Conservation (phyloP, 2,329 filamentous ascomycete species). For the Ophiostoma perfectum region DNA sequence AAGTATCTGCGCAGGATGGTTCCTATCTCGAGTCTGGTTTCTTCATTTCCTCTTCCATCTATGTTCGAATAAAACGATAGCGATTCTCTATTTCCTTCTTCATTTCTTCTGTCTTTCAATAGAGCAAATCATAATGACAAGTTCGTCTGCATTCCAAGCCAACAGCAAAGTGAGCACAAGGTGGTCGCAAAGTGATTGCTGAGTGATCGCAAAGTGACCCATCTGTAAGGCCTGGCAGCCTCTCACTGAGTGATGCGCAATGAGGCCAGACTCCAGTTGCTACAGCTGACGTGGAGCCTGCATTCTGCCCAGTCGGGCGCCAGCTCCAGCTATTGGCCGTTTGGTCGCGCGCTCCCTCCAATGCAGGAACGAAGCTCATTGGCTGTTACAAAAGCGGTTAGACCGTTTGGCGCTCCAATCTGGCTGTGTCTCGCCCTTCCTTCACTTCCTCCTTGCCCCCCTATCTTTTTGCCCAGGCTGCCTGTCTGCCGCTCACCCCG, state of each 20-base stretch:
- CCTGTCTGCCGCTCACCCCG: constrained; percentile 2
- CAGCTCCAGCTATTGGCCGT: too few species aligned
- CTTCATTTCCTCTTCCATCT: neutral
- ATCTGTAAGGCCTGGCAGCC: neutral
- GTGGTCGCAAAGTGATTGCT: neutral
- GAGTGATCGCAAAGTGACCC: neutral
- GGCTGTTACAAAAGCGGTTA: neutral
- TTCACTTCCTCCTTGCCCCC: neutral
- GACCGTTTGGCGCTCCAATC: neutral
- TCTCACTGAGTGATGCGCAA: neutral
- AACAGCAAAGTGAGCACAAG: neutral
- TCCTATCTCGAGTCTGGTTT: neutral
- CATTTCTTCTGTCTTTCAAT: neutral
- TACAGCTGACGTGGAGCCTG: constrained; percentile 10
- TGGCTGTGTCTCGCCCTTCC: neutral
- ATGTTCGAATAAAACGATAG: neutral
- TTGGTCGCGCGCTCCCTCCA: neutral
- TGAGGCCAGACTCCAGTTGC: constrained; percentile 9
- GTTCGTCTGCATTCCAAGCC: neutral
- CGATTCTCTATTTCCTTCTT: neutral
- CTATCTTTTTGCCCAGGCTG: neutral
- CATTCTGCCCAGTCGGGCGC: neutral
- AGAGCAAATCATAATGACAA: neutral
- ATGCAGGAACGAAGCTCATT: neutral
- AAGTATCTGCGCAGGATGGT: neutral